Base-by-base conservation (phyloP, 2,329 filamentous ascomycete genomes). In the Zymoseptoria tritici region DNA sequence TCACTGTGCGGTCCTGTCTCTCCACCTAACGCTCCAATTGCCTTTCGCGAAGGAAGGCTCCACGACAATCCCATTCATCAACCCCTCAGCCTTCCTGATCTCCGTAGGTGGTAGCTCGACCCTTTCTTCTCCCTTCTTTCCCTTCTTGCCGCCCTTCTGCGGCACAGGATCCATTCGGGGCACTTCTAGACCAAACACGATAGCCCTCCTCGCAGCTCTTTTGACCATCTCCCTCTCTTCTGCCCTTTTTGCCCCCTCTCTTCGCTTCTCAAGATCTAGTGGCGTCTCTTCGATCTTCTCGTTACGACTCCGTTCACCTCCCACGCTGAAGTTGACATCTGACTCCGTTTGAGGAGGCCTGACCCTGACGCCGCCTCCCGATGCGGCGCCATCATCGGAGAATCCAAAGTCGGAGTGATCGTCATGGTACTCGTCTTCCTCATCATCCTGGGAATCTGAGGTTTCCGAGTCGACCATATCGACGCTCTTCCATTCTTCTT, bases 31-130 rank as follows among this genome's bases (percentile, higher is more conserved):
- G 0, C 76, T 77, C 83, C 82, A 86, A 52, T 85, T 79, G 0
- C 83, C 83, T 64, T 85, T 86, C 0, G 83, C 83, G 70, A 81
- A 86, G 59, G 80, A 82, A 3, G 81, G 78, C 68, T 86, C 83
- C 0, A 85, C 82, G 3, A 85, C 80, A 52, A 77, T 77, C 0
- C 81, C 81, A 49, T 78, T 75, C 82, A 85, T 84, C 2, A 85
- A 73, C 7, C 82, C 83, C 69, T 86, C 83, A 59, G 82, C 85
- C 63, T 81, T 78, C 58, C 77, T 76, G 61, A 58, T 64, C 57
- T 55, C 68, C 9, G 61, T 68, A 51, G 49, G 49, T 9, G n/a
- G 62, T 60, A 55, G 57, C 16, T 66, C 61, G 8, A 20, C 57
- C 21, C 60, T 65, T 7, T 62, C 64, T n/a, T 69, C 64, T 57